Evolutionary conservation across 2,329 filamentous ascomycete species (phyloP).

Genomic region (Xylaria sp.): DNA sequence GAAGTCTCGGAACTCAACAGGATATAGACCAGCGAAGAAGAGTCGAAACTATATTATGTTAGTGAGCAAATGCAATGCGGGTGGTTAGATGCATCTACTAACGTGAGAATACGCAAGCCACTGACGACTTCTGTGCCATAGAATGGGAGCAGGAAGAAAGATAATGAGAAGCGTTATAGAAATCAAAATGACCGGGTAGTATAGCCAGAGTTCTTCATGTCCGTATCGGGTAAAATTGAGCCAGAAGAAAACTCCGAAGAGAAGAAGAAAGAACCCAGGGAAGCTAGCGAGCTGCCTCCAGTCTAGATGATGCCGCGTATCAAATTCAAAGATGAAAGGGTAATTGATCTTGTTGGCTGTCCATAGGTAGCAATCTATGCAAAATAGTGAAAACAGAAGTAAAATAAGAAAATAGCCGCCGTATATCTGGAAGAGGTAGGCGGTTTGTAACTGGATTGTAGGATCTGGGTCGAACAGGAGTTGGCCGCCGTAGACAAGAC

Average conservation of each 20-base stretch:
- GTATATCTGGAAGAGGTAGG: conserved; percentile 87
- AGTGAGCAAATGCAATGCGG: conserved; percentile 40
- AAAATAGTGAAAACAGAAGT: conserved; percentile 84
- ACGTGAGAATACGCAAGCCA: conserved; percentile 95
- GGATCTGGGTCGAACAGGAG: conserved; percentile 64
- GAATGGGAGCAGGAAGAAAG: conserved; percentile 77
- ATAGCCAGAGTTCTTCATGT: conserved; percentile 76
- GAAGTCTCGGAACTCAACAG: conserved; percentile 97
- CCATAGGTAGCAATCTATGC: conserved; percentile 86
- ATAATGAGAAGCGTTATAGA: conserved; percentile 74
- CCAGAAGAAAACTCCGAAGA: conserved; percentile 86
- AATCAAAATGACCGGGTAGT: conserved; percentile 87
- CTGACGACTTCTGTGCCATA: conserved; percentile 80
- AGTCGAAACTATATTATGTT: conserved; percentile 76
- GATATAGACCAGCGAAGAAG: conserved; percentile 85
- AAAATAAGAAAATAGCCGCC: conserved; percentile 90
- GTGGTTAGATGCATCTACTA: conserved; percentile 52
- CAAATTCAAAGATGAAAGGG: conserved; percentile 95
- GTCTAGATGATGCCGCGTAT: conserved; percentile 84
- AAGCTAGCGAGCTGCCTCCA: conserved; percentile 91
- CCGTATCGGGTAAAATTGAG: conserved; percentile 84
- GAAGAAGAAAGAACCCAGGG: conserved; percentile 82
- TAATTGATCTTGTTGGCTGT: conserved; percentile 90
- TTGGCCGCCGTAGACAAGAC: conserved; percentile 68
- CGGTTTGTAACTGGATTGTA: conserved; percentile 63